These are phyloP conservation scores for Porodaedalea pini DNA, from an alignment of 1,284 basidiomycete species.

Conservation along the genomic window DNA sequence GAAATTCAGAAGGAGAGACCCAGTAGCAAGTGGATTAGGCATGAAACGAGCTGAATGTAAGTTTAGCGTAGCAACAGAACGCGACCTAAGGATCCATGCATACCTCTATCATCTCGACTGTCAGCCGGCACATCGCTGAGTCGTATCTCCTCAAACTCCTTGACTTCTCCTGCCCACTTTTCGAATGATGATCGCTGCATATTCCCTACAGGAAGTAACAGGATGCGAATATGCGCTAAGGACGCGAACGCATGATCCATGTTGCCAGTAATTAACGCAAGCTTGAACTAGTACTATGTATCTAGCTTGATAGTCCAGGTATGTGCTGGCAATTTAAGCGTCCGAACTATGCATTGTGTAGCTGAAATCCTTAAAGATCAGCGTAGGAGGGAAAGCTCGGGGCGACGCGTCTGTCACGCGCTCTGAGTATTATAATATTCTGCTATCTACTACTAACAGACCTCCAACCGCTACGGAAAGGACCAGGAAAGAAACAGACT, in stretches of 20 bases:
- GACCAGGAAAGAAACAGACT: too few relatives aligned
- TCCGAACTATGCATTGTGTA: background rate
- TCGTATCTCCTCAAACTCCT: constrained; percentile 65
- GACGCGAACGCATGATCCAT: constrained; percentile 78
- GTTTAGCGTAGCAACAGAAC: constrained; percentile 4
- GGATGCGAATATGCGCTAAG: constrained; percentile 71
- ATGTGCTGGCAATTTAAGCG: background rate
- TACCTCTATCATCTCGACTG: constrained; percentile 74
- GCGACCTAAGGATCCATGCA: constrained; percentile 22
- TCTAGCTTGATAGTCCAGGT: background rate
- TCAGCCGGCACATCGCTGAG: constrained; percentile 78
- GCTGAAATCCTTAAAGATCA: background rate
- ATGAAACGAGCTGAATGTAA: constrained; percentile 65
- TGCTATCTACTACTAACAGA: too few relatives aligned
- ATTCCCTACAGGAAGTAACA: constrained; percentile 74
- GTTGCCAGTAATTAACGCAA: too few relatives aligned
- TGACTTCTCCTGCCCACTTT: constrained; percentile 65
- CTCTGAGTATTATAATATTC: background rate
- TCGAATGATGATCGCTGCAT: constrained; percentile 64
- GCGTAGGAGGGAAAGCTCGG: background rate
- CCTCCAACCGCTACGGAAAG: too few relatives aligned
- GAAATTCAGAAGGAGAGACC: constrained; percentile 70
- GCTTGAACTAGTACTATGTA: background rate
- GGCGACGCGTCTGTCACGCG: background rate
- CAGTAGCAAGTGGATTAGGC: constrained; percentile 71